These are phyloP conservation scores for Colletotrichum simmondsii DNA, from an alignment of 2,329 filamentous ascomycete species.

Conservation along the genomic window DNA sequence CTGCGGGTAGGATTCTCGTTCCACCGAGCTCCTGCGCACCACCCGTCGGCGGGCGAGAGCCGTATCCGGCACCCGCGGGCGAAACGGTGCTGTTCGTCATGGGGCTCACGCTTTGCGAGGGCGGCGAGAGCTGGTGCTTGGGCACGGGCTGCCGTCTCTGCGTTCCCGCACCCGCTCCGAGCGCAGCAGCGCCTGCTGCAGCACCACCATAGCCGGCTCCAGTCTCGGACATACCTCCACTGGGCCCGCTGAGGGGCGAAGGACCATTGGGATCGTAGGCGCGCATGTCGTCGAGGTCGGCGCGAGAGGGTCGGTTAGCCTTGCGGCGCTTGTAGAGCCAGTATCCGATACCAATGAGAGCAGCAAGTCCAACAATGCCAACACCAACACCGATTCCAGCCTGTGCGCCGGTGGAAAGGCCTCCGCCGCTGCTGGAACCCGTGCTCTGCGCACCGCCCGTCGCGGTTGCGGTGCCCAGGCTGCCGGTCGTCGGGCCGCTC, in stretches of 20 bases:
- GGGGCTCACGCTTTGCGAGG: conserved; percentile 28
- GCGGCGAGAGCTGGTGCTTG: conserved; percentile 23
- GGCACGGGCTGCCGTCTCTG: conserved; percentile 19
- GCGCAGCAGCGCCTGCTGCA: not conserved
- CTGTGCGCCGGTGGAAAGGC: conserved; percentile 55
- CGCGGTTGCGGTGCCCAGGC: conserved; percentile 36
- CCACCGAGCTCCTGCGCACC: conserved; percentile 28
- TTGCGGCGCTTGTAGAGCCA: conserved; percentile 37
- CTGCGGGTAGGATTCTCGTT: conserved; percentile 22
- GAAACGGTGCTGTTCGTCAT: conserved; percentile 23
- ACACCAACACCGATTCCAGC: conserved; percentile 55
- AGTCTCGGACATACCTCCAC: conserved; percentile 27
- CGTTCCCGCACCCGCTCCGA: conserved; percentile 1
- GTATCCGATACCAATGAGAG: conserved; percentile 35
- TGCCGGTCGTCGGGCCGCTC: conserved; percentile 40
- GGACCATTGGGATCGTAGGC: conserved; percentile 51
- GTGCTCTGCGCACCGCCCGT: not conserved
- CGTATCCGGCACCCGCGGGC: conserved; percentile 8
- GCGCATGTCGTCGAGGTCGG: conserved; percentile 40
- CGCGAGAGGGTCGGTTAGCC: conserved; percentile 30
- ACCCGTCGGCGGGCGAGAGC: conserved; percentile 22
- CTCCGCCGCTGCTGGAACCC: conserved; percentile 26
- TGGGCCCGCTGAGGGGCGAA: conserved; percentile 4
- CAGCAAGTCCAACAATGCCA: conserved; percentile 46
- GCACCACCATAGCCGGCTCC: not conserved